phyloP scores from a whole-genome alignment of 371 early-diverging fungal species.

The Capillidium heterosporum region DNA sequence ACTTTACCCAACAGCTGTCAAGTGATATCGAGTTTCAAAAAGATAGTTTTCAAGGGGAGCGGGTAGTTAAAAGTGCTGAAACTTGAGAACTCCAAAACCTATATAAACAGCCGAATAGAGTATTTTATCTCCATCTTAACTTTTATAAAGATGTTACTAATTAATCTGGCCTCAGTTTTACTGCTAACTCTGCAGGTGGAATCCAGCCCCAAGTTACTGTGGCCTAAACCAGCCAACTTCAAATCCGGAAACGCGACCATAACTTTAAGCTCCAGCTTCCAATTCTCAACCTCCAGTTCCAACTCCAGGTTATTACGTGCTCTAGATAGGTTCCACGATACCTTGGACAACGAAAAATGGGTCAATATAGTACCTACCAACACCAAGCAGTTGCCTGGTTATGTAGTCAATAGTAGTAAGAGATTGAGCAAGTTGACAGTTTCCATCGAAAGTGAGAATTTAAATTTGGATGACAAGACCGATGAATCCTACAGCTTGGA shows the following conservation, averaged over 20 bases:
- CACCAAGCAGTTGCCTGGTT: background rate
- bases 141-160: too few species aligned
- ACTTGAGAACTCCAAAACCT: too few species aligned
- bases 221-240: slow-evolving; percentile 2
- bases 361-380: background rate
- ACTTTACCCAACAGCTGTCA: too few species aligned
- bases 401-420: too few species aligned
- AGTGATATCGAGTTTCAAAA: too few species aligned
- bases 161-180: too few species aligned
- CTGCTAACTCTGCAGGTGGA: too few species aligned
- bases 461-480: background rate
- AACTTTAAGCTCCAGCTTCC: background rate
- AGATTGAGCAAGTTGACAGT: background rate
- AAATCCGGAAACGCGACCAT: background rate
- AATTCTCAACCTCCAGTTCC: background rate
- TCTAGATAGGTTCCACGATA: background rate
- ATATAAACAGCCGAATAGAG: too few species aligned
- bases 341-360: background rate
- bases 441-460: background rate
- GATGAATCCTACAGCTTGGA: background rate
- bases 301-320: background rate
- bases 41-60: too few species aligned
- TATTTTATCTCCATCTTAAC: too few species aligned
- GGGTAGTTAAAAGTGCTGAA: too few species aligned
- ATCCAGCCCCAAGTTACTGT: background rate